A percentile compares a stretch with the other conserved stretches of the same genome.
Conservation (phyloP, 2,329 filamentous ascomycete species). For the Exophiala sp. region DNA sequence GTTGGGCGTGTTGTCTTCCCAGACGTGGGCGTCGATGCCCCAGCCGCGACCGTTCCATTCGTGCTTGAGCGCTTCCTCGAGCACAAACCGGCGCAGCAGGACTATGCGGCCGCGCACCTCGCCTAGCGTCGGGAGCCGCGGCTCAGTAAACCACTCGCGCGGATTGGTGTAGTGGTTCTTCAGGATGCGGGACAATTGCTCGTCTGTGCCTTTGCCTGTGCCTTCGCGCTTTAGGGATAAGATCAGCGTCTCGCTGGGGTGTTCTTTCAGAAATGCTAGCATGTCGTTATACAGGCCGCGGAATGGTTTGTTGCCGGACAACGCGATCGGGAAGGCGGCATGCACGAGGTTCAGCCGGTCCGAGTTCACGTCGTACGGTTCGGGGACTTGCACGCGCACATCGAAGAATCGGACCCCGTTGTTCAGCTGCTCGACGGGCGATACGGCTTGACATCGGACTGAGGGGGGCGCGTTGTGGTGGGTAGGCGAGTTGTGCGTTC, state of each 20-base stretch:
- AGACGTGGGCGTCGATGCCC: slow-evolving; percentile 57
- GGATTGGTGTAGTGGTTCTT: slow-evolving; percentile 61
- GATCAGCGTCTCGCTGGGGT: slow-evolving; percentile 76
- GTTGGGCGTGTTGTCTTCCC: slow-evolving; percentile 85
- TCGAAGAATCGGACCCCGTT: slow-evolving; percentile 95
- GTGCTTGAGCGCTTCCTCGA: slow-evolving; percentile 47
- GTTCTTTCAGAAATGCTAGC: slow-evolving; percentile 66
- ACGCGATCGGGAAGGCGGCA: slow-evolving; percentile 77
- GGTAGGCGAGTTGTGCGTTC: slow-evolving; percentile 91
- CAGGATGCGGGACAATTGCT: slow-evolving; percentile 69
- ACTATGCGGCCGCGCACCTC: slow-evolving; percentile 77
- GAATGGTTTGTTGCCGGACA: slow-evolving; percentile 76
- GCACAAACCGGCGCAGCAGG: slow-evolving; percentile 70
- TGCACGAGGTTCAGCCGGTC: slow-evolving; percentile 78
- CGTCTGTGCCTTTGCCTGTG: slow-evolving; percentile 69
- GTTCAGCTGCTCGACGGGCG: slow-evolving; percentile 68
- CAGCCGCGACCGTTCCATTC: slow-evolving; percentile 48
- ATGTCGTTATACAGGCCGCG: slow-evolving; percentile 64
- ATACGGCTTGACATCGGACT: slow-evolving; percentile 84
- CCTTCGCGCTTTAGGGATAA: slow-evolving; percentile 90
- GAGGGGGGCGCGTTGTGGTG: slow-evolving; percentile 79
- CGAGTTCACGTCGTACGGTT: slow-evolving; percentile 51
- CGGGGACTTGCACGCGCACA: slow-evolving; percentile 67
- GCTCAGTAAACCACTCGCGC: slow-evolving; percentile 70
- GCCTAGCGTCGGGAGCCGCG: slow-evolving; percentile 69